Percentiles rank a stretch among this genome's conserved stretches.
Conservation (phyloP, 805 yeast genomes). For the Sungouiella blattae region DNA sequence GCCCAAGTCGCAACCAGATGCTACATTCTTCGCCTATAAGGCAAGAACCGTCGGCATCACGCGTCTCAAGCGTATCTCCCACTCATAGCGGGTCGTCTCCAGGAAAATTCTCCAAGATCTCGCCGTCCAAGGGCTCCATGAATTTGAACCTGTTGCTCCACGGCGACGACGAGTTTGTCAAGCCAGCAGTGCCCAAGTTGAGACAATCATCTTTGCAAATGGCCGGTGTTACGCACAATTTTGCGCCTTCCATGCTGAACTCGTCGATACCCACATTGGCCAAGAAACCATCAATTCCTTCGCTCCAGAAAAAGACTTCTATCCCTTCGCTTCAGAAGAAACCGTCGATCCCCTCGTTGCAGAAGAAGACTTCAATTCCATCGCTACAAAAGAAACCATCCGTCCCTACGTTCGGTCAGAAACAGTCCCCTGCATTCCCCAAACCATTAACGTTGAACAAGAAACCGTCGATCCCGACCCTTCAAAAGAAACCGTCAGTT, state of each 20-base stretch:
- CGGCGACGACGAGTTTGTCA: constrained; percentile 19
- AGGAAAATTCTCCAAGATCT: constrained; percentile 19
- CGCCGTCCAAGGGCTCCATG: constrained; percentile 40
- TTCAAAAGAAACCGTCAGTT: constrained; percentile 18
- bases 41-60: neutral
- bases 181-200: constrained; percentile 23
- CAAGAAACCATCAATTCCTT: constrained; percentile 8
- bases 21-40: constrained; percentile 1
- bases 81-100: constrained; percentile 10
- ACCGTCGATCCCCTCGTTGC: constrained; percentile 12
- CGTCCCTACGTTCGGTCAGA: constrained; percentile 8
- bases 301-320: constrained; percentile 15
- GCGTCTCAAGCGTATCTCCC: neutral
- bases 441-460: constrained; percentile 10
- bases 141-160: constrained; percentile 31
- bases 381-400: constrained; percentile 16
- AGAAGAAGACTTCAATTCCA: constrained; percentile 18
- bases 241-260: neutral
- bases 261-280: constrained; percentile 2
- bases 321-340: constrained; percentile 18
- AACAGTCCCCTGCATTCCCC: constrained; percentile 4
- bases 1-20: neutral
- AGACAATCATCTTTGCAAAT: constrained; percentile 30
- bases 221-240: constrained; percentile 27
- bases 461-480: constrained; percentile 16